Evolutionary conservation across 306 rosid genomes (phyloP).

Genomic region (Glycine soja): DNA sequence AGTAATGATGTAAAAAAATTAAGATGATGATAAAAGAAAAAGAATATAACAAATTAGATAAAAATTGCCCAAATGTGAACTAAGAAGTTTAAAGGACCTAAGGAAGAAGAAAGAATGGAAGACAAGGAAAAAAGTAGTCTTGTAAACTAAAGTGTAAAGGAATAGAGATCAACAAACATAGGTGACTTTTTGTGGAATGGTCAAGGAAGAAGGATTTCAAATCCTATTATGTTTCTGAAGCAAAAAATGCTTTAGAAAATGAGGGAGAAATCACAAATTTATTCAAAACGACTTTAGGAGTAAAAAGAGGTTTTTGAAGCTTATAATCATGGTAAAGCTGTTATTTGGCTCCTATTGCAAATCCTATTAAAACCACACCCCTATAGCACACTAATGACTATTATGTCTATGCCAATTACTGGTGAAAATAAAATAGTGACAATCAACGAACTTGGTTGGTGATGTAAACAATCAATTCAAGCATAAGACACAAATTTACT

Average conservation of each 20-base stretch:
- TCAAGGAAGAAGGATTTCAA: too few species aligned
- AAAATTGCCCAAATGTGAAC: too few species aligned
- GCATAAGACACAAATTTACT: neutral
- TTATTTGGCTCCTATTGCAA: neutral
- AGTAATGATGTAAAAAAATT: too few species aligned
- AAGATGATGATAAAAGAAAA: too few species aligned
- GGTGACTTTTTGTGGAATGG: too few species aligned
- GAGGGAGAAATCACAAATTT: neutral
- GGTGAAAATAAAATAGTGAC: neutral
- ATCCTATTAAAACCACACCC: neutral
- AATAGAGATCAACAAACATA: too few species aligned
- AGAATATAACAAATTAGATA: too few species aligned
- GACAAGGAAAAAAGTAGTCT: too few species aligned
- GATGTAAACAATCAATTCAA: conserved; percentile 5
- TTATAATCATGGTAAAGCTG: neutral
- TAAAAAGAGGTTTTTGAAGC: neutral
- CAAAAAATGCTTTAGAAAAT: neutral
- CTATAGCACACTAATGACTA: neutral
- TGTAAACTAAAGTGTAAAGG: too few species aligned
- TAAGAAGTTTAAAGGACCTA: too few species aligned
- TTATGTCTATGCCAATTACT: neutral
- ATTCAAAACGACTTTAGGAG: neutral
- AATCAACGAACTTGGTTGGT: neutral
- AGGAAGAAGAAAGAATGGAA: too few species aligned
- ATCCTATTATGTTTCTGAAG: neutral